Evolutionary conservation across 2,329 filamentous ascomycete species (phyloP), one percentile per base, ranked within the genome.

Genomic region (Sarocladiaceae sp.): DNA sequence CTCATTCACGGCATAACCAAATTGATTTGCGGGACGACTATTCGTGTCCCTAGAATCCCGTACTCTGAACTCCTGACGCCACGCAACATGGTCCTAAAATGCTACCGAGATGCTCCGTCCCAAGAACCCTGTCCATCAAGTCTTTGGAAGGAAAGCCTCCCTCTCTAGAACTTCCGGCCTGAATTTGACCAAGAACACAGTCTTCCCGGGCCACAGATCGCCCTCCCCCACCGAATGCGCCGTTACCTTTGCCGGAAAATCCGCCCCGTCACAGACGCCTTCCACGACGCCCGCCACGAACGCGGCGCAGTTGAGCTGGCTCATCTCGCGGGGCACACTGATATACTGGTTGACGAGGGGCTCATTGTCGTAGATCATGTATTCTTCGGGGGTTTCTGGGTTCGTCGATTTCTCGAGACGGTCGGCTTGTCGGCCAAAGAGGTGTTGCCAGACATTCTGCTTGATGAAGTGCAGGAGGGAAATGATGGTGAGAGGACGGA

Each of bases 281-380:
- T 98, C 93, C 46, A 98, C 83, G 50, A 98, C 85, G 15, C 93
- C 93, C 1, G 93, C 93, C 16, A 95, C 89, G 60, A 87, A 98
- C 9, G 93, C 93, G 15, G 91, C 93, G 65, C 91, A 96, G 64
- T 96, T 97, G 58, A 98, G 74, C 76, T 93, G 87, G 66, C 79
- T 89, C 87, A 98, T 95, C 67, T 98, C 93, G 58, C 85, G 85
- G 13, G 93, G 93, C 44, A 97, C 85, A 56, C 82, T 88, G 59
- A 98, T 85, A 68, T 93, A 97, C 50, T 85, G 83, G 66, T 96
- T 97, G 31, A 97, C 91, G 42, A 97, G 74, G 18, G 93, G 93
- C 62, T 97, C 93, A 67, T 98, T 97, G 68, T 98, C 93, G 56
- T 90, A 88, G 56, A 98, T 93, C 91, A 98, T 97, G 73, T 97